phyloP scores from a whole-genome alignment of 1,139 yeast species.

The Sugiyamaella sp. region DNA sequence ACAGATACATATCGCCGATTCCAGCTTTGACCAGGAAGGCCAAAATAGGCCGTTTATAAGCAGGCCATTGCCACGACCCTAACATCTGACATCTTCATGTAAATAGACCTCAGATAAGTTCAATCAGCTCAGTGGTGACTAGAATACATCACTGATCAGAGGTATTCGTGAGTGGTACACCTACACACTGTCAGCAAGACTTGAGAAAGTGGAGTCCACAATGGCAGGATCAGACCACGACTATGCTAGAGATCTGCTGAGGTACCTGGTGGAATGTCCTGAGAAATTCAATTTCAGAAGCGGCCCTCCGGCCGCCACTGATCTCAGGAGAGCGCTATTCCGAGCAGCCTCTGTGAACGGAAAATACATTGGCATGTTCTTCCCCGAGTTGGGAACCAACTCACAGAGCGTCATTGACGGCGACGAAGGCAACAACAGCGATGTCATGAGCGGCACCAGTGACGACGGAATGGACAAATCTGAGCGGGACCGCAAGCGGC shows the following conservation, averaged over 20 bases:
- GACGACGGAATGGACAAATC: conserved; percentile 19
- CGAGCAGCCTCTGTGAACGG: conserved; percentile 57
- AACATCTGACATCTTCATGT: not conserved
- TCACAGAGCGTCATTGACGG: conserved; percentile 11
- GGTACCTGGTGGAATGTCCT: conserved; percentile 38
- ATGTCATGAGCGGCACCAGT: conserved; percentile 11
- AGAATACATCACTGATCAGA: too few relatives aligned
- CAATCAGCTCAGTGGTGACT: too few relatives aligned
- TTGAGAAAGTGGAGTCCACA: not conserved
- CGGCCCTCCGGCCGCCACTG: conserved; percentile 40
- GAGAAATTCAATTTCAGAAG: conserved; percentile 32
- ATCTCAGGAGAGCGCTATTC: conserved; percentile 55
- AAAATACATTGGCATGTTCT: conserved; percentile 51
- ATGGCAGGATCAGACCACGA: conserved; percentile 6
- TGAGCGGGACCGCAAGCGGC: conserved; percentile 14
- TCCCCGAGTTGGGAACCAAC: conserved; percentile 44
- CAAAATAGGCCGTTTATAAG: too few relatives aligned
- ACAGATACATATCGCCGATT: too few relatives aligned
- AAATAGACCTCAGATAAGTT: not conserved
- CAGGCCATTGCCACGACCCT: too few relatives aligned
- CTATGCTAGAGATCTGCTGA: conserved; percentile 29
- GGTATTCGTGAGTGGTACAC: too few relatives aligned
- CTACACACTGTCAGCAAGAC: too few relatives aligned
- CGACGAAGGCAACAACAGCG: conserved; percentile 3
- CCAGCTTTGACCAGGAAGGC: too few relatives aligned